These are phyloP conservation scores for Syzygium malaccense DNA, from an alignment of 441 rosid species.

Conservation along the genomic window DNA sequence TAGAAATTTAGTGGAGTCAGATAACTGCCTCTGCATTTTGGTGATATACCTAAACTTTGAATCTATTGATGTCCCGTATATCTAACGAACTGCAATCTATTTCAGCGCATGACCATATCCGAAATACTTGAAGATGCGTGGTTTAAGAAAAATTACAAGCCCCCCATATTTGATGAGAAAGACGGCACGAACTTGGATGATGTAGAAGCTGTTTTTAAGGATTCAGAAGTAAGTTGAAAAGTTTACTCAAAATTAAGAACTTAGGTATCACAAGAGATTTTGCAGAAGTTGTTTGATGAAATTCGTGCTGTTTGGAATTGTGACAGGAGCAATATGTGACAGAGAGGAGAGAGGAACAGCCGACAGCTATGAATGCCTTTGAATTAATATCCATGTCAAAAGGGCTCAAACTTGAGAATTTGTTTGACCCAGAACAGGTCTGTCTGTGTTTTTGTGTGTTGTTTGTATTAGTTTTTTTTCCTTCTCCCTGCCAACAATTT, in stretches of 20 bases:
- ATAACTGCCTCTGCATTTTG: neutral
- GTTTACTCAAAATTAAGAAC: neutral
- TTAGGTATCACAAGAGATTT: neutral
- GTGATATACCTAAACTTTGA: neutral
- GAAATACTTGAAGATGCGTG: conserved; percentile 86
- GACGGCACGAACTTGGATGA: conserved; percentile 70
- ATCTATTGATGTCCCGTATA: neutral
- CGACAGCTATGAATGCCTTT: conserved; percentile 79
- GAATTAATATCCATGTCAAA: conserved; percentile 88
- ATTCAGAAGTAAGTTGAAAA: conserved; percentile 55
- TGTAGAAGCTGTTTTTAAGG: conserved; percentile 87
- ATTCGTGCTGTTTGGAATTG: conserved; percentile 1
- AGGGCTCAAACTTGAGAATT: conserved; percentile 78
- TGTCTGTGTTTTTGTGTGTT: conserved; percentile 1
- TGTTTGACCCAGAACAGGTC: conserved; percentile 80
- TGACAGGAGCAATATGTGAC: conserved; percentile 82
- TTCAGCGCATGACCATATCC: conserved; percentile 68
- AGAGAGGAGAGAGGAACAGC: conserved; percentile 80
- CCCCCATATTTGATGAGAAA: conserved; percentile 75
- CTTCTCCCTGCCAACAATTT: neutral
- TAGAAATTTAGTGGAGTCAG: neutral
- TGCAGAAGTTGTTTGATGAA: neutral
- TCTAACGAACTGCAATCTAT: conserved; percentile 2
- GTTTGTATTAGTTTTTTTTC: neutral
- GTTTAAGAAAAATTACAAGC: conserved; percentile 77